Base-by-base conservation (phyloP, 352 stramenopile species). In the Phytopythium cucurbitacearum region DNA sequence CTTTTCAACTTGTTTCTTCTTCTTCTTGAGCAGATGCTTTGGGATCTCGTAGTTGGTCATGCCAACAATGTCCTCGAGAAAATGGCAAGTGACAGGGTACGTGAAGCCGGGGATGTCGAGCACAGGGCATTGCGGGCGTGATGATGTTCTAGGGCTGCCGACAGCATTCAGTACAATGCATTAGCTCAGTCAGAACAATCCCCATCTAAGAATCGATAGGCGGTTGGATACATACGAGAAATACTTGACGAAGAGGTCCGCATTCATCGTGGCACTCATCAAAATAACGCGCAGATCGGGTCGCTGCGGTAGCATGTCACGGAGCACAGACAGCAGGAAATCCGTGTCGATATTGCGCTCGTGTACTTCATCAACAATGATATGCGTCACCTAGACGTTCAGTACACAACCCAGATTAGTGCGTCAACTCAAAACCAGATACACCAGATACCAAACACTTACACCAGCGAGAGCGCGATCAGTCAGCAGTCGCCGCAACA, bases 341-440 rank as follows among this genome's bases (percentile, higher is more conserved):
- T 99, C 96, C 13, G 87, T 97, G 69, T 98, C 95, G 13, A 99
- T 80, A 53, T 97, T 96, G 36, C 97, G 80, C 61, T 99, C 97
- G 65, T 99, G 96, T 16, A 99, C 96, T 72, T 99, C 97, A 71
- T 99, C 97, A n/a, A 99, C 89, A 47, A 99, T 90, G 52, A 99
- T 85, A 64, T 99, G 97, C 12, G 94, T 97, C 13, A 99, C 69
- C 70, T 80, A 12, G 13, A 28, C 21, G 21, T 28, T 28, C 21
- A 43, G 32, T 6, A 39, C 2, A 12, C 9, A 50, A n/a, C 2
- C 5, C 35, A 7, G 4, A 21, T 46, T 28, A 35, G 38, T 6
- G 21, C 33, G 36, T 33, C 4, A 1, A 7, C 15, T 36, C 12
- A 3, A 42, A 12, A 42, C 13, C 16, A 49, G 35, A 40, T 56